Evolutionary conservation across 169 alveolate genomes (phyloP), one percentile per base, ranked within the genome.

Genomic region (Hepatocystis sp.): DNA sequence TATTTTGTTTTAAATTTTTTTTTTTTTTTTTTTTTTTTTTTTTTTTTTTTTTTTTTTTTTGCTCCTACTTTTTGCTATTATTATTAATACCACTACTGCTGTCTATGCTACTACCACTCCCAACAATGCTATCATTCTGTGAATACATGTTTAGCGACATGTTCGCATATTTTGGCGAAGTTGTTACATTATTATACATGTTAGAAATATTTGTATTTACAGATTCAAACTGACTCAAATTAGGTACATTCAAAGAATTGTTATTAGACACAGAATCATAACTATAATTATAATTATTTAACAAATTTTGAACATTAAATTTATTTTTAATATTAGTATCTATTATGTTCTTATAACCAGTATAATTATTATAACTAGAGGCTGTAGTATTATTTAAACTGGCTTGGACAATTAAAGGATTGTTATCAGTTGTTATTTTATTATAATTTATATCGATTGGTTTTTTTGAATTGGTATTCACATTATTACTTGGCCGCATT

Each of bases 281-380:
- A 30, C 44, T 63, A 34, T 81, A 81, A 55, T 81, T 81, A 17
- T 81, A 81, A 40, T 81, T 61, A 30, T 81, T 67, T 56, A 81
- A 21, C 40, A 81, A 47, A 40, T 81, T 40, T 40, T 81, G 89
- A 40, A 81, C 84, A 30, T 81, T 81, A 55, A 81, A 81, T 19
- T 60, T 61, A 36, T 81, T 63, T 55, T 81, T 81, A 21, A 81
- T 39, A 28, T 34, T 63, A 32, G 51, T 17, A 46, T 81, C 84
- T 21, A 47, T n/a, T n/a, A n/a, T n/a, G n/a, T n/a, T n/a, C n/a
- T n/a, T n/a, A n/a, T n/a, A n/a, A n/a, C n/a, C n/a, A n/a, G n/a
- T 51, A 36, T 21, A 66, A 21, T 44, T 56, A 11, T 19, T 46
- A 19, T 58, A 76, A 40, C 42, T 49, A 30, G 21, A 1, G n/a